Evolutionary conservation across 257 asterid species (phyloP).

Genomic region (Linderniella brevidens): DNA sequence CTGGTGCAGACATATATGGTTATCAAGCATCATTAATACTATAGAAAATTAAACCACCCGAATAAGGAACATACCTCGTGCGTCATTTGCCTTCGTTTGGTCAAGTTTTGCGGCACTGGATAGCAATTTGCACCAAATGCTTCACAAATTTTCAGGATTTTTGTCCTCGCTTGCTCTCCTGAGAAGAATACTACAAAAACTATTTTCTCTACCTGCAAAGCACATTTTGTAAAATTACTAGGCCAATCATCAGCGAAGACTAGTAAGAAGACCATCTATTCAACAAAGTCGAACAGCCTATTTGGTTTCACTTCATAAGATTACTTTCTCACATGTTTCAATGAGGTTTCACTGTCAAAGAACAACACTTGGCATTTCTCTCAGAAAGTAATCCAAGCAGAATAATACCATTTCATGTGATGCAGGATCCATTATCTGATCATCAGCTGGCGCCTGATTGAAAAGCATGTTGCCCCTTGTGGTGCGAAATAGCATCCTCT

Average conservation of each 20-base stretch:
- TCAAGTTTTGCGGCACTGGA: constrained; percentile 83
- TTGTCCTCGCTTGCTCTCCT: constrained; percentile 92
- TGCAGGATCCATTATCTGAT: constrained; percentile 65
- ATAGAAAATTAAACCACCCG: constrained; percentile 12
- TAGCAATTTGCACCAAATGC: constrained; percentile 96
- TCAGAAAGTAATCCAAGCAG: constrained; percentile 11
- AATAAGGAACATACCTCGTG: constrained; percentile 55
- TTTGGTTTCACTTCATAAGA: neutral
- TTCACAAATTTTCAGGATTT: constrained; percentile 87
- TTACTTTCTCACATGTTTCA: neutral
- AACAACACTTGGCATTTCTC: too few relatives aligned
- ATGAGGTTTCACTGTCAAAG: too few relatives aligned
- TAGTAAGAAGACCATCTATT: constrained; percentile 2
- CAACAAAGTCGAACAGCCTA: neutral
- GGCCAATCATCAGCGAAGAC: constrained; percentile 10
- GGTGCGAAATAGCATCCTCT: constrained; percentile 95
- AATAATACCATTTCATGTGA: constrained; percentile 65
- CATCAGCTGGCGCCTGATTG: constrained; percentile 74
- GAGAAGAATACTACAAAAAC: constrained; percentile 95
- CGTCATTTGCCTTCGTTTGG: constrained; percentile 68
- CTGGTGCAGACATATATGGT: constrained; percentile 2
- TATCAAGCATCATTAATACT: constrained; percentile 10
- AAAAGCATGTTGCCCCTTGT: constrained; percentile 97
- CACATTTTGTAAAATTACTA: constrained; percentile 8
- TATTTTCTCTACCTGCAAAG: constrained; percentile 82